Evolutionary conservation across 768 basidiomycete genomes (phyloP).

Genomic region (Russula lepida): DNA sequence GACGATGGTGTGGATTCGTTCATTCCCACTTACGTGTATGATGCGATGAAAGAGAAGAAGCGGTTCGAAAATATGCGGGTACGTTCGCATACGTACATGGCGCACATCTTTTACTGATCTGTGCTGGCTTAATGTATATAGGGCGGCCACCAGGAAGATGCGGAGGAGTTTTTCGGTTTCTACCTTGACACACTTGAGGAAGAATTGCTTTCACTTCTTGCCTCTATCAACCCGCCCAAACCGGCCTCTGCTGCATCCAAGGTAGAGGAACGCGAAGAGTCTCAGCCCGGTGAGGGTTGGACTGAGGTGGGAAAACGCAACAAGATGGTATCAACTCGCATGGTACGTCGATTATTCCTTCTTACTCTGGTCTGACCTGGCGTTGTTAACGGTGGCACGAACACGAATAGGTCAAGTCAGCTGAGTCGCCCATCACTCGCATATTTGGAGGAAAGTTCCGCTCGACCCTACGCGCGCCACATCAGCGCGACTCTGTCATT

Average conservation of each 20-base stretch:
- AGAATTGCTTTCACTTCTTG: constrained; percentile 65
- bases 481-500: constrained; percentile 77
- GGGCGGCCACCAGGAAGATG: constrained; percentile 95
- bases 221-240: constrained; percentile 40
- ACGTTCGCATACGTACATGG: constrained; percentile 25
- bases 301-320: constrained; percentile 90
- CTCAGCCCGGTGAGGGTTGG: constrained; percentile 65
- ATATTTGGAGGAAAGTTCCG: constrained; percentile 94
- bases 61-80: constrained; percentile 90
- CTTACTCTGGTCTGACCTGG: background rate
- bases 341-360: constrained; percentile 40
- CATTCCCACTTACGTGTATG: constrained; percentile 79
- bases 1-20: constrained; percentile 58
- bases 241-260: constrained; percentile 24
- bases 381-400: background rate
- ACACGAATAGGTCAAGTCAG: constrained; percentile 52
- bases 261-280: constrained; percentile 40
- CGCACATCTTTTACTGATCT: background rate
- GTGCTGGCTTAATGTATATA: constrained; percentile 26
- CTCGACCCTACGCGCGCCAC: constrained; percentile 70
- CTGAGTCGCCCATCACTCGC: constrained; percentile 80
- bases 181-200: constrained; percentile 93
- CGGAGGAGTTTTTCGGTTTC: constrained; percentile 98
- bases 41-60: constrained; percentile 89
- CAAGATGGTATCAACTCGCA: constrained; percentile 67